Percentiles rank a stretch among this genome's conserved stretches.
Evolutionary conservation across 306 rosid species (phyloP).

Genomic region (Amphicarpaea edgeworthii): DNA sequence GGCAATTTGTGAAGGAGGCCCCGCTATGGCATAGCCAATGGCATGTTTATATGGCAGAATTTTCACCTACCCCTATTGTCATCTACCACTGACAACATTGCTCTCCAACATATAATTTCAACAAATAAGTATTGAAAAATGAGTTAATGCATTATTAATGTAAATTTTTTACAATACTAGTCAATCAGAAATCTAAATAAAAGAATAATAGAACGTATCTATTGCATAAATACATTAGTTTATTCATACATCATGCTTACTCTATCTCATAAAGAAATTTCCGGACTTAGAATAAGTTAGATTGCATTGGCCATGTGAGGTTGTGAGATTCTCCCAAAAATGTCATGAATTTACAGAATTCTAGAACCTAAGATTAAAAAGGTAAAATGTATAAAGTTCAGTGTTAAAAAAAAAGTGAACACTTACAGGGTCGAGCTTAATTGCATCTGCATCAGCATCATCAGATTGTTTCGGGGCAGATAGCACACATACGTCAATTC

Average conservation of each 20-base stretch:
- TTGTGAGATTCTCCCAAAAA: constrained; percentile 16
- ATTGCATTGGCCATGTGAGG: constrained; percentile 24
- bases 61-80: too few relatives aligned
- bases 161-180: not conserved
- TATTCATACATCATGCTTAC: constrained; percentile 27
- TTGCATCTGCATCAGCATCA: constrained; percentile 44
- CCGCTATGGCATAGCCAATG: too few relatives aligned
- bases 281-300: not conserved
- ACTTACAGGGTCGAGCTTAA: constrained; percentile 61
- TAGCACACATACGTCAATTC: constrained; percentile 77
- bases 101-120: constrained; percentile 1
- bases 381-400: constrained; percentile 28
- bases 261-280: not conserved
- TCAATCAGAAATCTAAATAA: not conserved
- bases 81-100: too few relatives aligned
- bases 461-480: constrained; percentile 45
- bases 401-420: constrained; percentile 22
- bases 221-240: constrained; percentile 7
- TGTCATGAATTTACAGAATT: constrained; percentile 7
- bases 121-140: not conserved
- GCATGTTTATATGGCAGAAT: too few relatives aligned
- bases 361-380: constrained; percentile 16
- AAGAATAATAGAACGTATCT: not conserved
- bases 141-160: not conserved
- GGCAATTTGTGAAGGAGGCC: too few relatives aligned